Base-by-base conservation (phyloP, 306 rosid species). In the Morella rubra region DNA sequence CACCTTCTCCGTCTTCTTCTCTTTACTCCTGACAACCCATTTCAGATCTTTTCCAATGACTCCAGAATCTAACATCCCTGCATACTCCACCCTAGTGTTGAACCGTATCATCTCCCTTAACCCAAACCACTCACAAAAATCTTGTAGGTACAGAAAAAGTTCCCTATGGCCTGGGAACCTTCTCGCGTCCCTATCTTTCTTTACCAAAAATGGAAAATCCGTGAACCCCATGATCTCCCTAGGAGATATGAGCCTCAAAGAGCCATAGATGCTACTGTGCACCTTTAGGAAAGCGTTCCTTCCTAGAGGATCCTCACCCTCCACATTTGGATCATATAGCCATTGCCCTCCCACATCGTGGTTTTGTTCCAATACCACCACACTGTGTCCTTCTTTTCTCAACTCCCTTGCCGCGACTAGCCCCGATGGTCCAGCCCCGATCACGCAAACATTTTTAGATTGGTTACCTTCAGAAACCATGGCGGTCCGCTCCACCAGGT, bases 261-360 rank as follows among this genome's bases (percentile, higher is more conserved):
- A 90, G 1, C 73, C 79, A 52, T 95, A 95, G 44, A 92, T 58
- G 56, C 97, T 92, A 59, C 97, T 90, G 61, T 95, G 97, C 2
- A 95, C 88, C 79, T 81, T 87, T 5, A 73, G 74, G 70, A 83
- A 86, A 40, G 61, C 54, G 49, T 87, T 78, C 75, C 76, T 89
- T 73, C 98, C 97, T 11, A 91, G 68, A 61, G 91, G 94, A 53
- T 90, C 89, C 59, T 90, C 93, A 0, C 74, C 88, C 73, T 90
- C 85, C 18, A 92, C 90, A 53, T 84, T 72, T 41, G 96, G 84
- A 1, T 92, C 83, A 76, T 95, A 95, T 42, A 95, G 86, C 98
- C 97, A 95, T 79, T 95, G 98, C 0, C 98, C 98, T 52, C 98
- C 98, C 5, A 95, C 85, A 59, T 92, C 98, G 78, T 92, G 88